Base-by-base conservation (phyloP, 139 green algal genomes). In the Axilococcus clingmanii region DNA sequence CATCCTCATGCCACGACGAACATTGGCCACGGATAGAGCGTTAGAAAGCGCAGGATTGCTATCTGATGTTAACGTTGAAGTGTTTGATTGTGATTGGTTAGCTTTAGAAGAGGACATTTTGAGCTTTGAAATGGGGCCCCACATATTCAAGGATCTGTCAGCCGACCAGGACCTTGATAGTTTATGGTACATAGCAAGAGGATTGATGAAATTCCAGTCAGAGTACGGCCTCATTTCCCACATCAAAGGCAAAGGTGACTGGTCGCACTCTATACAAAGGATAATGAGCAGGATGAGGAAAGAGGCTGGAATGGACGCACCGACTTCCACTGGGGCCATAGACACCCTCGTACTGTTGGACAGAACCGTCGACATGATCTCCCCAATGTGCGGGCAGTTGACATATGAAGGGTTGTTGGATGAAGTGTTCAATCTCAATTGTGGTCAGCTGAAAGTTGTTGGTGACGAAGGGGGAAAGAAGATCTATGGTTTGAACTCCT, bases 361-460 rank as follows among this genome's bases (percentile, higher is more conserved):
- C 53, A 75, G 89, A 0, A 72, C 73, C 15, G 80, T 94, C 19
- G 90, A 97, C 56, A 37, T 82, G 19, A 36, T 94, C 1, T 95
- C 88, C 0, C 86, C 90, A 7, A 67, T 94, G 66, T 83, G 82
- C 72, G 95, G 84, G 4, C 88, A 95, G 70, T 67, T 97, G 33
- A 98, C 90, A 2, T 96, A 96, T 59, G 90, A 97, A 58, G 90
- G 90, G 5, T 72, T 97, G 27, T 66, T 96, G 0, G 90, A 97
- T 51, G 89, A 98, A 68, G 63, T 92, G 2, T 73, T 89, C 11
- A 70, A 79, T 32, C 88, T 96, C 52, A 70, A 59, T 15, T 71
- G 53, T 50, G 63, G 63, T 29, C 63, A 71, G 38, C 25, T 70
- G 34, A 32, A 16, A 33, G 37, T 32, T 2, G 32, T 20, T 15